Evolutionary conservation across 495 filamentous ascomycete species (phyloP).

Genomic region (Zalerion maritima): DNA sequence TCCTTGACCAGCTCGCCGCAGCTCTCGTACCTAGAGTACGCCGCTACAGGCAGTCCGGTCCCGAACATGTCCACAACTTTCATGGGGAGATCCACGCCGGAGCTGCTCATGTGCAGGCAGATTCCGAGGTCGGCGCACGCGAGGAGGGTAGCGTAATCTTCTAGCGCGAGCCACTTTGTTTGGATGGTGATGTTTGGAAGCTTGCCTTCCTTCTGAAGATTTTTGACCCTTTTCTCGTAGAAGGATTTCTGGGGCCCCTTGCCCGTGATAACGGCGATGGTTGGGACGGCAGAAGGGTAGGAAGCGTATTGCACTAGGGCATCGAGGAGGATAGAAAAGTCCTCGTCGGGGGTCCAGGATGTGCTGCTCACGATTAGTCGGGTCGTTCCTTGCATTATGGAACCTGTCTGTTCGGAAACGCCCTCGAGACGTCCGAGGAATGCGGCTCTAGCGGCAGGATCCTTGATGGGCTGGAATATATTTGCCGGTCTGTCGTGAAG

Average conservation of each 20-base stretch:
- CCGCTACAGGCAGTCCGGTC: conserved; percentile 77
- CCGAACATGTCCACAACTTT: conserved; percentile 99
- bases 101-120: conserved; percentile 81
- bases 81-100: conserved; percentile 94
- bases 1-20: conserved; percentile 79
- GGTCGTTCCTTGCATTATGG: conserved; percentile 39
- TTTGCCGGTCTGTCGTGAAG: conserved; percentile 79
- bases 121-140: conserved; percentile 81
- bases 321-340: conserved; percentile 80
- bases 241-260: conserved; percentile 71
- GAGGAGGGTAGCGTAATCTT: conserved; percentile 77
- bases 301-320: conserved; percentile 56
- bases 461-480: conserved; percentile 58
- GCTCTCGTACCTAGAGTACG: conserved; percentile 68
- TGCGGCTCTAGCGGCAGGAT: conserved; percentile 26
- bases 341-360: conserved; percentile 93
- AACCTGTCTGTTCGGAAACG: conserved; percentile 37
- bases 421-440: conserved; percentile 50
- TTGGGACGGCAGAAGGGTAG: conserved; percentile 31
- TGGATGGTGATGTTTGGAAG: conserved; percentile 53
- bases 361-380: conserved; percentile 77
- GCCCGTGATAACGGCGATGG: conserved; percentile 79
- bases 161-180: conserved; percentile 69
- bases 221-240: conserved; percentile 51
- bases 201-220: conserved; percentile 40